phyloP scores from a whole-genome alignment of 352 stramenopile genomes.

The Salisapilia sapeloensis region DNA sequence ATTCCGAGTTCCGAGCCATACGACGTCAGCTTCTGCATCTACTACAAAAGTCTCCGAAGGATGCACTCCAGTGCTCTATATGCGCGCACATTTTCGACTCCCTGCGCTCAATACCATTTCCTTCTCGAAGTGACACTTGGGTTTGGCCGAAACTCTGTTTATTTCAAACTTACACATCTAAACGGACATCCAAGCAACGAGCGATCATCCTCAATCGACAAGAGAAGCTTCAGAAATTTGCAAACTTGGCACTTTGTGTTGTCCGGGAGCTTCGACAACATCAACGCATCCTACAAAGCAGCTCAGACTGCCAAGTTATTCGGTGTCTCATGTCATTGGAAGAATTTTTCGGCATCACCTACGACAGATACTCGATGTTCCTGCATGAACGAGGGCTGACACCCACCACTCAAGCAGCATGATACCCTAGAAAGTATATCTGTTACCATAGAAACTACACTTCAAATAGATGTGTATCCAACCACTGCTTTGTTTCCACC shows the following conservation, averaged over 20 bases:
- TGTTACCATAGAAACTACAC: neutral
- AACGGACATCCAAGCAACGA: neutral
- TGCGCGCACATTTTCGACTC: slow-evolving; percentile 45
- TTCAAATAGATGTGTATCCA: too few species aligned
- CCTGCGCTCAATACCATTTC: slow-evolving; percentile 26
- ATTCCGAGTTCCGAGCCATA: slow-evolving; percentile 49
- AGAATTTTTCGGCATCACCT: slow-evolving; percentile 53
- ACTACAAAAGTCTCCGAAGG: slow-evolving; percentile 20
- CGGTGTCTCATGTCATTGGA: slow-evolving; percentile 33
- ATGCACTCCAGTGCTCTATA: slow-evolving; percentile 18
- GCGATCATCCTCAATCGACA: slow-evolving; percentile 31
- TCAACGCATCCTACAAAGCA: slow-evolving; percentile 22
- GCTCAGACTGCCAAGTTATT: slow-evolving; percentile 32
- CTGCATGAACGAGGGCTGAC: slow-evolving; percentile 48
- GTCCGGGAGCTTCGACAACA: slow-evolving; percentile 53
- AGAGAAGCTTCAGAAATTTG: slow-evolving; percentile 31
- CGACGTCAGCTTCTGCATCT: slow-evolving; percentile 42
- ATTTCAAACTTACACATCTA: neutral
- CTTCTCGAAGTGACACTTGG: slow-evolving; percentile 14
- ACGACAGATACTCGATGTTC: slow-evolving; percentile 42
- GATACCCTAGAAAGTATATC: neutral
- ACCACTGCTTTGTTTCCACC: too few species aligned
- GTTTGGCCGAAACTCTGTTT: slow-evolving; percentile 14
- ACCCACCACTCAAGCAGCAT: neutral
- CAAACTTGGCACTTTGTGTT: slow-evolving; percentile 22